Evolutionary conservation across 805 yeast genomes (phyloP), one percentile per base, ranked within the genome.

Genomic region (Kuraishia molischiana): DNA sequence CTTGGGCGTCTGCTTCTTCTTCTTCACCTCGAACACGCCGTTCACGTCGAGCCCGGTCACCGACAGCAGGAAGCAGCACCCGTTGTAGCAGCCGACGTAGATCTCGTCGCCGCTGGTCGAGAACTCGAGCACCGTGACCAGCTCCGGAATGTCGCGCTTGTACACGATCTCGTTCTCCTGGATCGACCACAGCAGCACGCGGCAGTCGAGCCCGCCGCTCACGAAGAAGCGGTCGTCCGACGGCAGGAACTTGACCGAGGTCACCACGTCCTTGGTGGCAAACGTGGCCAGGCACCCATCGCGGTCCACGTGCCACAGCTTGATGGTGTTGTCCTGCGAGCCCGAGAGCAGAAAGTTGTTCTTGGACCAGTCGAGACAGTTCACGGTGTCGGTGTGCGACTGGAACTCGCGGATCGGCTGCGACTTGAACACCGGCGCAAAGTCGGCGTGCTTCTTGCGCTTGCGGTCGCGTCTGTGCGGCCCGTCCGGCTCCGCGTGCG

Each of bases 331-430:
- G 58, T 89, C 97, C 80, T 84, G 82, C 2, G 95, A 82, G 3
- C 92, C 79, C 0, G 92, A 69, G 1, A 86, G 53, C 22, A 90
- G 53, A 47, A 89, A 89, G 52, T 80, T 80, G 58, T 86, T 87
- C 48, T 79, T 80, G 37, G 94, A 81, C 97, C 97, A 89, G 49
- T 84, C 85, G 24, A 89, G 51, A 9, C 83, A 74, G n/a, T 85
- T 55, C 13, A 90, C 68, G 41, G 85, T 82, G 34, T 72, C 72
- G 1, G 71, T 56, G 56, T 90, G 97, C 14, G 84, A 92, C 31
- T 54, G 57, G 43, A 76, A 81, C 11, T 68, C 68, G 22, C 73
- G 66, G 13, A 67, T 53, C 0, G 97, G 95, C 9, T 52, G 53
- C 3, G 77, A 72, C 44, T 78, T 80, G 54, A 89, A 87, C 2